Base-by-base conservation (phyloP, 441 rosid genomes). In the Pelargonium fulgidum region DNA sequence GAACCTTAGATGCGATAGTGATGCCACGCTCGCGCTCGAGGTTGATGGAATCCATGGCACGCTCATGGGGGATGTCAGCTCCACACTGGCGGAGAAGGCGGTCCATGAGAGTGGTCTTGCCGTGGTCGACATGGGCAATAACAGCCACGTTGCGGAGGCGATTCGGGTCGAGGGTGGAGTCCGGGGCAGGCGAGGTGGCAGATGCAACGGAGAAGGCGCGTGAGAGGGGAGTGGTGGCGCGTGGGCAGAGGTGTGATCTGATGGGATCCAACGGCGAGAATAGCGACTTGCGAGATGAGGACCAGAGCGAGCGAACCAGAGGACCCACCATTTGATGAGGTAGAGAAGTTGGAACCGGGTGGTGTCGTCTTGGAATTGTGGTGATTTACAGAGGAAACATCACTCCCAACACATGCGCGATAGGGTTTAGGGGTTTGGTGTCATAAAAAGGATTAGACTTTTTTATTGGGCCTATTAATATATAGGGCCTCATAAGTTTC, bases 21-120 rank as follows among this genome's bases (percentile, higher is more conserved):
- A 93, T 89, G 39, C 99, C 97, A 65, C 97, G 82, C 80, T 93
- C 96, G 6, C 99, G 93, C 86, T 93, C 99, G 17, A 93, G 96
- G 78, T 82, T 88, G 69, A 86, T 93, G 48, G 99, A 93, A 66
- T 93, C 99, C 99, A 93, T 93, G 75, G 98, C 97, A 50, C 97
- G 96, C 74, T 93, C 99, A 47, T 93, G 98, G 0, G 98, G 96
- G 20, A 93, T 85, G 65, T 91, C 96, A 2, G 98, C 96, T 1
- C 98, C 98, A 76, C 98, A 93, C 93, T 93, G 97, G 76, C 97
- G 85, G 4, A 93, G 88, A 65, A 93, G 76, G 61, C 99, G 80
- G 85, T 91, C 99, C 99, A 91, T 93, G 22, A 93, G 89, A 3
- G 99, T 93, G 0, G 99, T 93, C 84, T 93, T 91, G 9, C 98